phyloP scores from a whole-genome alignment of 2,329 filamentous ascomycete genomes.

The Exophiala sideris region DNA sequence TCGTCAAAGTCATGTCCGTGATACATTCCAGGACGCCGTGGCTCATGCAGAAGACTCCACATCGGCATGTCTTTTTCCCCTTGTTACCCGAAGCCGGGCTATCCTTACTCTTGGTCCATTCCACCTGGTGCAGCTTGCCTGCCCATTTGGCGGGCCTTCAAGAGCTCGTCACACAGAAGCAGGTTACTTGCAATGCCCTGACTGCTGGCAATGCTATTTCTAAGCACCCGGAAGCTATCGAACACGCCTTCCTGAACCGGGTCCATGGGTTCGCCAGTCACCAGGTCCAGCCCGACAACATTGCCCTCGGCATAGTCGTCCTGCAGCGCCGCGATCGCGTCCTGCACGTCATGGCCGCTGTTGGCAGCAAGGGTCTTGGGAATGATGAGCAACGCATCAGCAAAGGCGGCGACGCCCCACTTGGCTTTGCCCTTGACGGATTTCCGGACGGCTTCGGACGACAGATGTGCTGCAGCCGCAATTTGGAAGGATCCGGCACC shows the following conservation, averaged over 20 bases:
- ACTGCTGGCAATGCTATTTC: slow-evolving; percentile 90
- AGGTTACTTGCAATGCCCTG: slow-evolving; percentile 94
- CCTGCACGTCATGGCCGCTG: slow-evolving; percentile 93
- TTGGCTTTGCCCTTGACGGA: slow-evolving; percentile 97
- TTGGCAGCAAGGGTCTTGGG: slow-evolving; percentile 97
- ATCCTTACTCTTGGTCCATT: slow-evolving; percentile 18
- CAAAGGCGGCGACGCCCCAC: slow-evolving; percentile 91
- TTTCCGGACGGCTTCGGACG: slow-evolving; percentile 80
- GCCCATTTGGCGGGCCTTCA: slow-evolving; percentile 96
- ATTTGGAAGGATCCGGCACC: slow-evolving; percentile 95
- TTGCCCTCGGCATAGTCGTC: slow-evolving; percentile 83
- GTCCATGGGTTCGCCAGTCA: slow-evolving; percentile 90
- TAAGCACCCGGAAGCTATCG: slow-evolving; percentile 90
- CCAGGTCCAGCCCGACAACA: slow-evolving; percentile 78
- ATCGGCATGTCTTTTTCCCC: not conserved
- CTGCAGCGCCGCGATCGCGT: slow-evolving; percentile 80
- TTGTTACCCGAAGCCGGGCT: not conserved
- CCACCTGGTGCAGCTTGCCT: slow-evolving; percentile 39
- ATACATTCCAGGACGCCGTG: slow-evolving; percentile 2
- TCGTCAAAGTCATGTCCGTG: not conserved
- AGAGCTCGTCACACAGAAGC: slow-evolving; percentile 89
- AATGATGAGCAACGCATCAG: slow-evolving; percentile 90
- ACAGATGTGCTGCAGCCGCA: slow-evolving; percentile 81
- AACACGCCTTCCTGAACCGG: slow-evolving; percentile 88
- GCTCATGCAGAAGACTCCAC: slow-evolving; percentile 6